These are phyloP conservation scores for Neopestalotiopsis sp. DNA, from an alignment of 2,329 filamentous ascomycete genomes.

Conservation along the genomic window DNA sequence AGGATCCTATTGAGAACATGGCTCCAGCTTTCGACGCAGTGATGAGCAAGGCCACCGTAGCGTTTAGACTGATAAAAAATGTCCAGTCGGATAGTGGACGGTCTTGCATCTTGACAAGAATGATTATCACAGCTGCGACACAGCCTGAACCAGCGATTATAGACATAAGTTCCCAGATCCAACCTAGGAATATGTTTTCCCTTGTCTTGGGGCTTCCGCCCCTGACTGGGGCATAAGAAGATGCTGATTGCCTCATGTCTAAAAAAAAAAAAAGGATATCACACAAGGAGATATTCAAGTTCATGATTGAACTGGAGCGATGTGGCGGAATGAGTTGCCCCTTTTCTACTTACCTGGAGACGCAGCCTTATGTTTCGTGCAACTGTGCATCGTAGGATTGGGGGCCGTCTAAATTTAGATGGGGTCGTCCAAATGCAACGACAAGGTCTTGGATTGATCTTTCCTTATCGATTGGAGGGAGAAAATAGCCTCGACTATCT, in stretches of 20 bases:
- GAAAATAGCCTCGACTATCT: too few relatives aligned
- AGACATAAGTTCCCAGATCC: background rate
- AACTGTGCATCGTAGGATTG: too few relatives aligned
- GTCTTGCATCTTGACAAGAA: background rate
- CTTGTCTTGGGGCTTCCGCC: background rate
- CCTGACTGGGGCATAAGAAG: background rate
- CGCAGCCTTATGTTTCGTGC: too few relatives aligned
- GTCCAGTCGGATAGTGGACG: background rate
- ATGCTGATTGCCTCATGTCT: background rate
- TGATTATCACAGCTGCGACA: background rate
- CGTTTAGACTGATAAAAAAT: background rate
- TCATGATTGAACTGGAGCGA: too few relatives aligned
- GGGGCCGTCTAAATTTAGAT: too few relatives aligned
- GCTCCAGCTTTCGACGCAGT: conserved; percentile 15
- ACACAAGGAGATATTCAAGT: too few relatives aligned
- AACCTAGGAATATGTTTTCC: background rate
- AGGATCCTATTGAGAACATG: conserved; percentile 19
- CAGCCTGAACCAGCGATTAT: background rate
- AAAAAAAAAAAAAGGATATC: background rate
- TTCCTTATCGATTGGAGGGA: too few relatives aligned
- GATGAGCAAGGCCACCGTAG: background rate
- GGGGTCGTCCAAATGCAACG: too few relatives aligned
- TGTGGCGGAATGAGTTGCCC: too few relatives aligned
- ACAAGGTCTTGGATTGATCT: too few relatives aligned
- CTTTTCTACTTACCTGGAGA: too few relatives aligned